Conservation (phyloP, 2,329 filamentous ascomycete genomes). For the Colletotrichum sp. region DNA sequence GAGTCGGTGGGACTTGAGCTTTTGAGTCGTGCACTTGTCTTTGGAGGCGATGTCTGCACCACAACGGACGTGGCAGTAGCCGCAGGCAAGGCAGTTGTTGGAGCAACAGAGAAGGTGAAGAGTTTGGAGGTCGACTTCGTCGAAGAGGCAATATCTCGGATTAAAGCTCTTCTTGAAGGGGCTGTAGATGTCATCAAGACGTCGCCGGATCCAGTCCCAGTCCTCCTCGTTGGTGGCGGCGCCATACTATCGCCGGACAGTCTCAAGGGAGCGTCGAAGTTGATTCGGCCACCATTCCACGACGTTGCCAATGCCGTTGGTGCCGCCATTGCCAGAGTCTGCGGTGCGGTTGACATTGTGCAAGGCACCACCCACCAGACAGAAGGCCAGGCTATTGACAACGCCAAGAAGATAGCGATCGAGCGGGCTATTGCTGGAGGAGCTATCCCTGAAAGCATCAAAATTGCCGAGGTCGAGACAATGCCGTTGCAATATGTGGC, state of each 20-base stretch:
- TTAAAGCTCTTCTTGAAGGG: constrained; percentile 24
- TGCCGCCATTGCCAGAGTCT: constrained; percentile 66
- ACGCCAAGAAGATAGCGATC: constrained; percentile 24
- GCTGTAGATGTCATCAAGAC: constrained; percentile 31
- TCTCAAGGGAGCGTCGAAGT: constrained; percentile 60
- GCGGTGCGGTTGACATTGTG: constrained; percentile 50
- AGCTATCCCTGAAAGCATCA: constrained; percentile 31
- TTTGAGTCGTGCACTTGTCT: constrained; percentile 48
- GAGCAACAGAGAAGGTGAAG: constrained; percentile 31
- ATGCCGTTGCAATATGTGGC: constrained; percentile 40
- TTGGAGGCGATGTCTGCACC: constrained; percentile 51
- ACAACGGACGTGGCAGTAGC: constrained; percentile 51
- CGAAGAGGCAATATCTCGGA: constrained; percentile 26
- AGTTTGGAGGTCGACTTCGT: constrained; percentile 27
- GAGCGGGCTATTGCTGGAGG: constrained; percentile 22
- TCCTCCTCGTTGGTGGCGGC: constrained; percentile 66
- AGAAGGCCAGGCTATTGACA: constrained; percentile 24
- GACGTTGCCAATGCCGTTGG: constrained; percentile 70
- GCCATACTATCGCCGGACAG: constrained; percentile 61
- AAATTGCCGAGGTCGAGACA: constrained; percentile 47
- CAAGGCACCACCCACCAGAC: constrained; percentile 24
- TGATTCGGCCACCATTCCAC: constrained; percentile 62
- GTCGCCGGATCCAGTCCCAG: constrained; percentile 27
- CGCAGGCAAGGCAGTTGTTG: constrained; percentile 55
- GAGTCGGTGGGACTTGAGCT: constrained; percentile 57